A percentile compares a stretch with the other conserved stretches of the same genome.
Conservation (phyloP, 2,329 filamentous ascomycete species). For the Fusarium sp. region DNA sequence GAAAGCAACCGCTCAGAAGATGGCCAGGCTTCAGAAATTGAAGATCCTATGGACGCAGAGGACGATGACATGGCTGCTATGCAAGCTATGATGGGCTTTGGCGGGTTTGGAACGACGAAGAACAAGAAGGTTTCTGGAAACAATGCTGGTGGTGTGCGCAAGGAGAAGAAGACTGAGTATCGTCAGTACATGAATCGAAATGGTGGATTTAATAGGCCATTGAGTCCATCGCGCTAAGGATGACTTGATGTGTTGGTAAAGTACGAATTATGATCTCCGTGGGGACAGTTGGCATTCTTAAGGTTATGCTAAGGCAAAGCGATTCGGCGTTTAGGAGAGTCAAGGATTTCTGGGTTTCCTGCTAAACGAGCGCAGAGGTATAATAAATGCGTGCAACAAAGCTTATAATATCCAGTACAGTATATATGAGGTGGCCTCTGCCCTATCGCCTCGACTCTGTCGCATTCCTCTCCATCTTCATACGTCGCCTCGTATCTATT, state of each 20-base stretch:
- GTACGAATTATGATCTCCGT: slow-evolving; percentile 9
- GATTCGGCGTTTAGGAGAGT: slow-evolving; percentile 1
- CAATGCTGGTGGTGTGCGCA: slow-evolving; percentile 82
- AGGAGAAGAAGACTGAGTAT: slow-evolving; percentile 95
- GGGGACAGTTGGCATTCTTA: neutral
- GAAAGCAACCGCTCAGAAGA: slow-evolving; percentile 30
- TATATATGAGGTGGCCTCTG: neutral
- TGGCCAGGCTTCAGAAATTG: slow-evolving; percentile 25
- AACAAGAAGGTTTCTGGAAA: slow-evolving; percentile 91
- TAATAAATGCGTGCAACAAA: neutral
- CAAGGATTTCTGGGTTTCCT: neutral
- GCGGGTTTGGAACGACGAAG: slow-evolving; percentile 87
- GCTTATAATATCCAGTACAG: neutral
- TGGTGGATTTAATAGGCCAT: slow-evolving; percentile 83
- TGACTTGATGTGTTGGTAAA: neutral
- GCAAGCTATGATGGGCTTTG: slow-evolving; percentile 91
- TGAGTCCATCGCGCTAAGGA: slow-evolving; percentile 67
- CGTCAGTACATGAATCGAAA: slow-evolving; percentile 95
- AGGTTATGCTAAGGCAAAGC: neutral
- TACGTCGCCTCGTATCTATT: too few species aligned
- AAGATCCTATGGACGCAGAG: slow-evolving; percentile 50
- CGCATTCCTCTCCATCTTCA: neutral
- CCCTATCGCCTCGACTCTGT: neutral
- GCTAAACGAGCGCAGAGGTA: neutral
- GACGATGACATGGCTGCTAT: slow-evolving; percentile 80